Evolutionary conservation across 306 rosid species (phyloP).

Genomic region (Potentilla sterilis): DNA sequence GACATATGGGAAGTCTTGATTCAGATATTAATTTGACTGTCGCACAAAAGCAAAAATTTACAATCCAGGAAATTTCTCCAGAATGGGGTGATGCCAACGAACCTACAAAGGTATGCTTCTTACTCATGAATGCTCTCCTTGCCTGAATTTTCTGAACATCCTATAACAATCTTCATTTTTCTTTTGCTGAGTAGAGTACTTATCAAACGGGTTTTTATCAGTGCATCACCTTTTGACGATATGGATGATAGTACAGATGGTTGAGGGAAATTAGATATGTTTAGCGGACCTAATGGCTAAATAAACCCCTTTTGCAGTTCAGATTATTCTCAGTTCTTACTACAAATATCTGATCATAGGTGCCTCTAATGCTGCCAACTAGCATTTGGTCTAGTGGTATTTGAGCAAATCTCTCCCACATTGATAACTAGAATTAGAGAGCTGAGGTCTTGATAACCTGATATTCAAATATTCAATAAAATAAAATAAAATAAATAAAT

Average conservation of each 20-base stretch:
- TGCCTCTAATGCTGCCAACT: slow-evolving; percentile 4
- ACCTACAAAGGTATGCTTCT: slow-evolving; percentile 61
- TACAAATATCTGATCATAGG: background rate
- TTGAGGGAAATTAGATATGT: background rate
- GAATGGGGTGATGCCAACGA: slow-evolving; percentile 76
- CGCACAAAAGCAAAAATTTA: slow-evolving; percentile 67
- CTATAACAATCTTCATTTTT: background rate
- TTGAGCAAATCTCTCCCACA: background rate
- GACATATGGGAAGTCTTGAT: slow-evolving; percentile 43
- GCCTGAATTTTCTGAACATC: background rate
- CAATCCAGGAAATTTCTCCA: slow-evolving; percentile 71
- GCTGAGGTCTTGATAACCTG: background rate
- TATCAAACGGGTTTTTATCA: background rate
- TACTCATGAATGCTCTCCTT: slow-evolving; percentile 2
- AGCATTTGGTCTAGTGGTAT: background rate
- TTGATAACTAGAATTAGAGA: background rate
- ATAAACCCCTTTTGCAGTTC: background rate
- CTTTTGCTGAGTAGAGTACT: background rate
- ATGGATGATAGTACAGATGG: background rate
- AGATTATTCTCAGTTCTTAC: background rate
- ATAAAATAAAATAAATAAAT: no score
- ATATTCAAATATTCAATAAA: background rate
- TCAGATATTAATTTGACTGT: slow-evolving; percentile 49
- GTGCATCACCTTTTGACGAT: background rate
- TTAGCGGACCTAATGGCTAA: background rate